Evolutionary conservation across 2,329 filamentous ascomycete species (phyloP).

Genomic region (Pestalotiopsis sp.): DNA sequence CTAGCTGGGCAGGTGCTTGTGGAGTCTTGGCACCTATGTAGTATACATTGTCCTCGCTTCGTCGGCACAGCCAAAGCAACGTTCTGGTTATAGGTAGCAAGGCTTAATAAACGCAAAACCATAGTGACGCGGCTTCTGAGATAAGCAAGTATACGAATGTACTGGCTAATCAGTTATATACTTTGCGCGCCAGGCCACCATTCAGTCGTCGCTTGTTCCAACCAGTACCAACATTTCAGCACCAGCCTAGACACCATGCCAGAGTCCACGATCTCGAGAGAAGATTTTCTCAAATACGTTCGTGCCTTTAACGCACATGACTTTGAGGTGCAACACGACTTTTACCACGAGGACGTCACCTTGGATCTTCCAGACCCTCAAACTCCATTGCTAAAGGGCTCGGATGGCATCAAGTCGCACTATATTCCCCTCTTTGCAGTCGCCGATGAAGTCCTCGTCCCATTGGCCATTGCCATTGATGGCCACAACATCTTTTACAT

Average conservation of each 20-base stretch:
- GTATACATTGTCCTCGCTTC: not conserved
- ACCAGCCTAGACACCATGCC: not conserved
- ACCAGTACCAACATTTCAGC: not conserved
- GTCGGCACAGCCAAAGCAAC: not conserved
- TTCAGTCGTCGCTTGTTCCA: not conserved
- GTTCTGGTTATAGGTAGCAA: not conserved
- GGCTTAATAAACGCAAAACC: not conserved
- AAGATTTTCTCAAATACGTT: slow-evolving; percentile 4
- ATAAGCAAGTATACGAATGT: not conserved
- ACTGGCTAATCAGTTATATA: not conserved
- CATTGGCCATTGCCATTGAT: not conserved
- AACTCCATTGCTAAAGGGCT: not conserved
- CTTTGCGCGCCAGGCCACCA: not conserved
- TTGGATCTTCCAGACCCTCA: slow-evolving; percentile 1
- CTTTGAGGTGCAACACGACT: slow-evolving; percentile 1
- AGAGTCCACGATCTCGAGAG: not conserved
- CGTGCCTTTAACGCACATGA: slow-evolving; percentile 4
- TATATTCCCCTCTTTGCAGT: not conserved
- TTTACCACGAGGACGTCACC: slow-evolving; percentile 2
- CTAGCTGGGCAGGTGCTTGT: not conserved
- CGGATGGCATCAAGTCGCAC: slow-evolving; percentile 1
- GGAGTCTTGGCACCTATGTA: not conserved
- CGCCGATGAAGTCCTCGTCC: slow-evolving; percentile 4
- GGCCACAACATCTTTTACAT: slow-evolving; percentile 5
- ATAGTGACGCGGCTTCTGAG: not conserved